phyloP scores from a whole-genome alignment of 192 early-diverging fungal species.

The Mortierella claussenii region DNA sequence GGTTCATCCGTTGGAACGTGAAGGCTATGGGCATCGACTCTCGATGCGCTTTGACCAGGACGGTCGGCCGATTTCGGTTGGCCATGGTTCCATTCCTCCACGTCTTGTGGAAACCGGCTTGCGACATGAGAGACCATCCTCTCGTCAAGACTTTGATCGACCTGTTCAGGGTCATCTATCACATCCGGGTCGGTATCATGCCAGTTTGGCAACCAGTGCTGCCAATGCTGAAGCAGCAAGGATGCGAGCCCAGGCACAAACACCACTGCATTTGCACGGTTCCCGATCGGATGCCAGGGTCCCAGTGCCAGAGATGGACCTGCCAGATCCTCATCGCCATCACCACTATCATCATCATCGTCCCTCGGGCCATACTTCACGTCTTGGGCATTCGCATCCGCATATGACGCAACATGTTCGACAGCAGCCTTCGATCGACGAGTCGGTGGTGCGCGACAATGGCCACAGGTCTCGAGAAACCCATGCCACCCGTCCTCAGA shows the following conservation, averaged over 20 bases:
- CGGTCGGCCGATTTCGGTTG: no score
- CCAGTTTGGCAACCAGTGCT: neutral
- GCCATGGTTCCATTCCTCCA: neutral
- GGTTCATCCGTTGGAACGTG: neutral
- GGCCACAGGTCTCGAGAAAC: slow-evolving; percentile 15
- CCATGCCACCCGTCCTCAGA: neutral
- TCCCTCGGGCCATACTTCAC: no score
- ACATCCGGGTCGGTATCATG: slow-evolving; percentile 1
- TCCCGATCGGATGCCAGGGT: slow-evolving; percentile 1
- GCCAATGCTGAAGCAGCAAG: neutral
- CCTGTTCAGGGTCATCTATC: neutral
- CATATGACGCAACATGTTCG: neutral
- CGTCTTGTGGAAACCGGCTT: no score
- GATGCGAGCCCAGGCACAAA: neutral
- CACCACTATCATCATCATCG: no score
- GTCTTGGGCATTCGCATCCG: no score
- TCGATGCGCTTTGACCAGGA: slow-evolving; percentile 12
- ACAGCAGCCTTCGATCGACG: neutral
- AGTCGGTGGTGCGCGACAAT: neutral
- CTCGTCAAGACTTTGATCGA: neutral
- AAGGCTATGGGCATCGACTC: neutral
- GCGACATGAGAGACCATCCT: neutral
- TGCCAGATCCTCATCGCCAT: neutral
- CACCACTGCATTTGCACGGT: no score
- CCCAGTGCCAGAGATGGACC: neutral